Evolutionary conservation across 371 early-diverging fungal genomes (phyloP).

Genomic region (Mycotypha africana): DNA sequence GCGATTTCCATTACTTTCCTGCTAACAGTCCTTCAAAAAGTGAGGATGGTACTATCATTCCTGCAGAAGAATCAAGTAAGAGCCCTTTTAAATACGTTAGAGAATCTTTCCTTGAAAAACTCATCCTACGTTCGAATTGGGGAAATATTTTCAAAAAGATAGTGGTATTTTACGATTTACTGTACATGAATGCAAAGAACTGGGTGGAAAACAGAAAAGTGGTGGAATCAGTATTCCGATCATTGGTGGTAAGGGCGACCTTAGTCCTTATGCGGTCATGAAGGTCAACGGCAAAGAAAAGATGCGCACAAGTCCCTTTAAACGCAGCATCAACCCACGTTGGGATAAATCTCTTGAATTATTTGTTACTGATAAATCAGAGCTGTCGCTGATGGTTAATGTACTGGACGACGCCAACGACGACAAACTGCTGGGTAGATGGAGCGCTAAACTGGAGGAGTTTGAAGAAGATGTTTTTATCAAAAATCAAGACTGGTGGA

Average conservation of each 20-base stretch:
- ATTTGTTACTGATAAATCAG: slow-evolving; percentile 41
- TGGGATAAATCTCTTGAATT: slow-evolving; percentile 47
- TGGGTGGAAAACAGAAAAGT: slow-evolving; percentile 26
- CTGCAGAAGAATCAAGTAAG: slow-evolving; percentile 42
- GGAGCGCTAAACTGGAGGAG: slow-evolving; percentile 18
- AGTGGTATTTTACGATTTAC: slow-evolving; percentile 50
- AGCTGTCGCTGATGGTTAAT: slow-evolving; percentile 26
- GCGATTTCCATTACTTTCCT: slow-evolving; percentile 39
- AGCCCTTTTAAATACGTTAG: too few relatives aligned
- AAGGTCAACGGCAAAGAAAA: slow-evolving; percentile 34
- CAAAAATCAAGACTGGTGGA: slow-evolving; percentile 49
- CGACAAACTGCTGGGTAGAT: slow-evolving; percentile 27
- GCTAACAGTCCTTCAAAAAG: slow-evolving; percentile 29
- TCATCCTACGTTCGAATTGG: too few relatives aligned
- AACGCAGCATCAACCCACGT: slow-evolving; percentile 47
- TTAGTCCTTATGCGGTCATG: slow-evolving; percentile 44
- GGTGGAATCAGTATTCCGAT: slow-evolving; percentile 36
- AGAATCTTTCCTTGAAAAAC: too few relatives aligned
- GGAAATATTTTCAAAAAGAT: slow-evolving; percentile 16
- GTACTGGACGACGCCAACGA: slow-evolving; percentile 26
- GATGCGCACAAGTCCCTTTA: slow-evolving; percentile 37
- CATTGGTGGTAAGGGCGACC: slow-evolving; percentile 29
- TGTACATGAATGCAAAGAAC: slow-evolving; percentile 47
- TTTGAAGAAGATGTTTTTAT: slow-evolving; percentile 30
- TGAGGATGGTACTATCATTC: slow-evolving; percentile 43